A percentile compares a stretch with the other conserved stretches of the same genome.
Conservation (phyloP, 768 basidiomycete species). For the Lactifluus subvellereus region DNA sequence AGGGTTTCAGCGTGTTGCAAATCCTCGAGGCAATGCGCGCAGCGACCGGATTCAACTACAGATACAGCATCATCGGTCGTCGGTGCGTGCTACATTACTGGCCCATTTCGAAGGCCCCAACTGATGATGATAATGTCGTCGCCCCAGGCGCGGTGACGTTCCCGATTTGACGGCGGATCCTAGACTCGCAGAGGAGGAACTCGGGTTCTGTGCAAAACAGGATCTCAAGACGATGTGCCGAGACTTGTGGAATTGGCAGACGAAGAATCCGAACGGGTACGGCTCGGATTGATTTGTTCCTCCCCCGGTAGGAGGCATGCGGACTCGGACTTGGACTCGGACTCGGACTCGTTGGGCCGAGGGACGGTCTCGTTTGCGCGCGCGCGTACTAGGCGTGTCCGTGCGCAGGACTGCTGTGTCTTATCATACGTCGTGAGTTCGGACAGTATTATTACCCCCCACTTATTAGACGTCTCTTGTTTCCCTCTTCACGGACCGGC, state of each 20-base stretch:
- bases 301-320: neutral
- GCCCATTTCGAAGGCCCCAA: neutral
- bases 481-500: neutral
- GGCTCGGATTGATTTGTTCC: conserved; percentile 23
- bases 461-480: conserved; percentile 9
- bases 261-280: conserved; percentile 83
- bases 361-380: neutral
- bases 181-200: conserved; percentile 81
- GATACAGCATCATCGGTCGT: conserved; percentile 84
- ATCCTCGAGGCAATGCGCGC: conserved; percentile 94
- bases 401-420: conserved; percentile 4
- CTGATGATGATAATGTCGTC: neutral
- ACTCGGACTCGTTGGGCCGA: neutral
- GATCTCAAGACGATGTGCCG: conserved; percentile 89
- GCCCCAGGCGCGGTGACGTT: conserved; percentile 84
- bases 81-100: conserved; percentile 48
- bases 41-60: conserved; percentile 82
- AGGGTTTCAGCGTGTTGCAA: conserved; percentile 87
- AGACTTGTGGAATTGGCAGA: conserved; percentile 99
- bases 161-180: conserved; percentile 96
- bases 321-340: neutral
- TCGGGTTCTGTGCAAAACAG: conserved; percentile 82
- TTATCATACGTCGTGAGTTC: conserved; percentile 11
- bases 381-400: neutral
- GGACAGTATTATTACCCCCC: conserved; percentile 8